phyloP scores from a whole-genome alignment of 2,329 filamentous ascomycete genomes.

The Fusarium setosum region DNA sequence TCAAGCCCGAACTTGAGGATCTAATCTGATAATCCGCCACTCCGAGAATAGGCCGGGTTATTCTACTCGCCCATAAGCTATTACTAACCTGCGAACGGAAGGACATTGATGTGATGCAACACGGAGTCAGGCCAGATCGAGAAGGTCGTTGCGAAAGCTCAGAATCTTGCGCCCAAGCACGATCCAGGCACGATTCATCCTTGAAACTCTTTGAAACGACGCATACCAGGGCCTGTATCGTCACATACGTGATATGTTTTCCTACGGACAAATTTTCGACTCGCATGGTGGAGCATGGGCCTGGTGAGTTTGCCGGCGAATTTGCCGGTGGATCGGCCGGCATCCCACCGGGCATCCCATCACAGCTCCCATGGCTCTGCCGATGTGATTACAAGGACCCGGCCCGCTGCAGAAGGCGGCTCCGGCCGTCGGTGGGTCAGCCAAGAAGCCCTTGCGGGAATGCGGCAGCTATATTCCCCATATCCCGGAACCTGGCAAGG shows the following conservation, averaged over 20 bases:
- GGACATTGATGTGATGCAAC: background rate
- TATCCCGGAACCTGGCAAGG: background rate
- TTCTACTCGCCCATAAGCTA: background rate
- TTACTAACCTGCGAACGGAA: background rate
- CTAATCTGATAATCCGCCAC: background rate
- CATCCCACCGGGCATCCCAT: conserved; percentile 14
- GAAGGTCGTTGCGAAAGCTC: conserved; percentile 4
- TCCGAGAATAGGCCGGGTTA: background rate
- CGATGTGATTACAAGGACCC: background rate
- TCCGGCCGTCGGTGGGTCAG: background rate
- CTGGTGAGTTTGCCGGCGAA: background rate
- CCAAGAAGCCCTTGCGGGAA: background rate
- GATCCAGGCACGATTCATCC: background rate
- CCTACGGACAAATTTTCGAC: background rate
- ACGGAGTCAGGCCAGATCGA: conserved; percentile 1
- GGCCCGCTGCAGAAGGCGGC: background rate
- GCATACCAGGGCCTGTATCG: background rate
- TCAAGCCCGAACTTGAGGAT: background rate
- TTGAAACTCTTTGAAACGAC: background rate
- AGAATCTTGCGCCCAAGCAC: too few species aligned
- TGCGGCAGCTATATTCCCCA: background rate
- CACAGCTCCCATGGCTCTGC: conserved; percentile 1
- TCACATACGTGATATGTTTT: background rate
- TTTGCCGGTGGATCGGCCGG: background rate
- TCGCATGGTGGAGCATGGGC: background rate